Conservation (phyloP, 352 stramenopile genomes). For the Phytopythium mirpurense region DNA sequence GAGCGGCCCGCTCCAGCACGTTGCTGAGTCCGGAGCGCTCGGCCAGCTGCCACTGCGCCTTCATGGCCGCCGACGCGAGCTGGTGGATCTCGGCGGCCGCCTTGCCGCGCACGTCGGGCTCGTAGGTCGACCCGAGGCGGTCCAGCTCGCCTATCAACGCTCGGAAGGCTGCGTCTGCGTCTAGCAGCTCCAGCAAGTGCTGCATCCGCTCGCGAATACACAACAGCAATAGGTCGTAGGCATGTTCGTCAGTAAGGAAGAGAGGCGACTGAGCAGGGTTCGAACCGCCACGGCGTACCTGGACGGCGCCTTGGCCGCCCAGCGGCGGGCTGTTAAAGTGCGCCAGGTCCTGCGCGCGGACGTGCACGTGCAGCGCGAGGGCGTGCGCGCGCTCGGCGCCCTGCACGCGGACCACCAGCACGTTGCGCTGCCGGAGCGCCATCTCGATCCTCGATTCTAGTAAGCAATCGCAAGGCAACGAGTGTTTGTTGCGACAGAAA, state of each 20-base stretch:
- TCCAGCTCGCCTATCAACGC: constrained; percentile 46
- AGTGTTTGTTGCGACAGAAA: background rate
- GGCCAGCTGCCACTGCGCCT: constrained; percentile 55
- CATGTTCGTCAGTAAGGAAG: too few relatives aligned
- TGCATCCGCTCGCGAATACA: constrained; percentile 5
- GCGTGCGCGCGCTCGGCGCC: constrained; percentile 43
- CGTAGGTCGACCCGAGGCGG: constrained; percentile 22
- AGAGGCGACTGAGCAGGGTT: too few relatives aligned
- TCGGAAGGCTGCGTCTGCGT: constrained; percentile 50
- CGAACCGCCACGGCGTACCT: constrained; percentile 18
- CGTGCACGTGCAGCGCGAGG: constrained; percentile 49
- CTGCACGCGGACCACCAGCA: constrained; percentile 45
- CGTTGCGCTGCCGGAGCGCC: constrained; percentile 53
- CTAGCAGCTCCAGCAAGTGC: constrained; percentile 41
- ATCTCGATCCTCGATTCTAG: constrained; percentile 16
- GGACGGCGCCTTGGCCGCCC: constrained; percentile 19
- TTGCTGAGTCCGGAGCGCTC: constrained; percentile 51
- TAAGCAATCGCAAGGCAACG: background rate
- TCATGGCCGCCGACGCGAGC: constrained; percentile 24
- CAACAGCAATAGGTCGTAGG: background rate
- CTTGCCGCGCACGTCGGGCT: constrained; percentile 41
- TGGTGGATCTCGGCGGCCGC: constrained; percentile 23
- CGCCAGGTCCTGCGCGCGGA: constrained; percentile 47
- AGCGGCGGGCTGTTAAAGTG: constrained; percentile 38
- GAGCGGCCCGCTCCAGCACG: constrained; percentile 28